phyloP scores from a whole-genome alignment of 768 basidiomycete genomes.

The Leucogyrophana mollusca region DNA sequence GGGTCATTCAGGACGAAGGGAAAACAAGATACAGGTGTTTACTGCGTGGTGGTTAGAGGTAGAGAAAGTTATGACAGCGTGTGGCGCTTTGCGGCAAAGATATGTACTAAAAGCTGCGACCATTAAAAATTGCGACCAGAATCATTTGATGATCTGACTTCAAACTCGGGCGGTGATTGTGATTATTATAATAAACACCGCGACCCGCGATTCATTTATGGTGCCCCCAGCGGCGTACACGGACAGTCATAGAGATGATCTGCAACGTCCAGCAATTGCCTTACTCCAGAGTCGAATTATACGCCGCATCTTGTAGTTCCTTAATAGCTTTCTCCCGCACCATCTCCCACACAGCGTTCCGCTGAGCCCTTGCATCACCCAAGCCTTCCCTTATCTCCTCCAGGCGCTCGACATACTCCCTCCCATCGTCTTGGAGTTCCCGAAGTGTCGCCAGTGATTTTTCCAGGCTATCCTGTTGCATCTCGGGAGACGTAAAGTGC shows the following conservation, averaged over 20 bases:
- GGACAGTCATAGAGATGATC: background rate
- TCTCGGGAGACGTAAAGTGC: conserved; percentile 62
- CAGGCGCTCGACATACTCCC: conserved; percentile 83
- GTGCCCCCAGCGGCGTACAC: too few species aligned
- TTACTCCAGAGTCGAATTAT: conserved; percentile 30
- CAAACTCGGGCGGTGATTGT: too few species aligned
- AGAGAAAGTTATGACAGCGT: background rate
- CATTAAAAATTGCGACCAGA: background rate
- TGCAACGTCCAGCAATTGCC: background rate
- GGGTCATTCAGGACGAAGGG: conserved; percentile 24
- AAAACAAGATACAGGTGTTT: conserved; percentile 12
- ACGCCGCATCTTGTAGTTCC: conserved; percentile 70
- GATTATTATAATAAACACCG: too few species aligned
- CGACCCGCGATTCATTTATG: too few species aligned
- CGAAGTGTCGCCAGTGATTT: conserved; percentile 71
- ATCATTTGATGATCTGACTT: background rate
- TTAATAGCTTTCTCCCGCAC: conserved; percentile 72
- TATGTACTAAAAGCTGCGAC: conserved; percentile 1
- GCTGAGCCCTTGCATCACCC: conserved; percentile 70
- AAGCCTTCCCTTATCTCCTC: conserved; percentile 82
- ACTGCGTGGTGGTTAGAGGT: conserved; percentile 6
- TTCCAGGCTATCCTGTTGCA: conserved; percentile 69
- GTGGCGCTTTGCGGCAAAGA: conserved; percentile 1
- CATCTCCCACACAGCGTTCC: conserved; percentile 73
- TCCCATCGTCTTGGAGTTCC: conserved; percentile 82